phyloP scores from a whole-genome alignment of 495 filamentous ascomycete species.

The Penicillium lagena region DNA sequence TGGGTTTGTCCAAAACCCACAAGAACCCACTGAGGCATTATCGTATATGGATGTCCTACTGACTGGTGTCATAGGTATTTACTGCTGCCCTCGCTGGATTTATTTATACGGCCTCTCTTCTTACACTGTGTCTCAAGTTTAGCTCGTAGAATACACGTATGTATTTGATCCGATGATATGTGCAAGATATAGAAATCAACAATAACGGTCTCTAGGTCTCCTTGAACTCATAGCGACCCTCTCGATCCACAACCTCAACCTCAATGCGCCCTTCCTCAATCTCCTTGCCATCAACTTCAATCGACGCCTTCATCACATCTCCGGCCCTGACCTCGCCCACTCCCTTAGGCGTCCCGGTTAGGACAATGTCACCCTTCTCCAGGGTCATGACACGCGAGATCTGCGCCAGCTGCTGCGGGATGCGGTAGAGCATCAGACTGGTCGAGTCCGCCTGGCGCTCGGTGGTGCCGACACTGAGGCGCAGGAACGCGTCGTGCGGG shows the following conservation, averaged over 20 bases:
- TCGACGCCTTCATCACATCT: constrained; percentile 82
- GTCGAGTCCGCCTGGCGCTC: constrained; percentile 78
- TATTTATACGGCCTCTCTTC: too few relatives aligned
- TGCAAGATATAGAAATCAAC: not conserved
- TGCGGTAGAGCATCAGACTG: constrained; percentile 82
- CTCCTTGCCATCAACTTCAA: constrained; percentile 76
- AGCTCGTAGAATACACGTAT: not conserved
- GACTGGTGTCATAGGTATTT: too few relatives aligned
- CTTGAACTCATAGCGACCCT: constrained; percentile 40
- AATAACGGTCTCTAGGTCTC: constrained; percentile 28
- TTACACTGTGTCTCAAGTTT: not conserved
- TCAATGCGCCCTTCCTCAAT: constrained; percentile 81
- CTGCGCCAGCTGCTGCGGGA: constrained; percentile 81
- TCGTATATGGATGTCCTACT: too few relatives aligned
- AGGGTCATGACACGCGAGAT: constrained; percentile 93
- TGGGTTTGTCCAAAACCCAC: too few relatives aligned
- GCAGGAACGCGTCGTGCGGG: constrained; percentile 82
- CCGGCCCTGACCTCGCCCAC: constrained; percentile 81
- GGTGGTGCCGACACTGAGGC: constrained; percentile 70
- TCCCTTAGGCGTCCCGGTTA: constrained; percentile 96
- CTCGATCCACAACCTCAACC: constrained; percentile 70
- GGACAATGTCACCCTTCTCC: constrained; percentile 82
- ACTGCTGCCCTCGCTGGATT: too few relatives aligned
- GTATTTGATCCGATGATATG: not conserved
- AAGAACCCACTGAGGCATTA: too few relatives aligned